Evolutionary conservation across 352 stramenopile genomes (phyloP).

Genomic region (Phytophthora pisi): DNA sequence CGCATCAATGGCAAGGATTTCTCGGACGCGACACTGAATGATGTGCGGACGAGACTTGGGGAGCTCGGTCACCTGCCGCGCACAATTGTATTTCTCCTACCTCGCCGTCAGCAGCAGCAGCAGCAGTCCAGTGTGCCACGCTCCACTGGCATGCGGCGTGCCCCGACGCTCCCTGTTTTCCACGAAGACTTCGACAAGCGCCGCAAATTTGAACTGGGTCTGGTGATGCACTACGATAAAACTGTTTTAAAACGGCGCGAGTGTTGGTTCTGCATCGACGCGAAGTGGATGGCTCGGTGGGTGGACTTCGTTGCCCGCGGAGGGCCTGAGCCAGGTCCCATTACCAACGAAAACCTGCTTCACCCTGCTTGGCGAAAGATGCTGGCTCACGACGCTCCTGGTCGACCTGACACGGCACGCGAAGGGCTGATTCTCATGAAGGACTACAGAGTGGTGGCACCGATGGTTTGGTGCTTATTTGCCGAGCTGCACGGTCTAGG

Average conservation of each 20-base stretch:
- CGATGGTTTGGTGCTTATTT: slow-evolving; percentile 80
- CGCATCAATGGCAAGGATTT: slow-evolving; percentile 75
- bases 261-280: slow-evolving; percentile 78
- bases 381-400: slow-evolving; percentile 35
- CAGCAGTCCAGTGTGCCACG: background rate
- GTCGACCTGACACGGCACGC: slow-evolving; percentile 49
- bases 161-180: slow-evolving; percentile 23
- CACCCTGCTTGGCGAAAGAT: slow-evolving; percentile 34
- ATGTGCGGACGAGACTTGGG: slow-evolving; percentile 47
- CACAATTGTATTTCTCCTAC: slow-evolving; percentile 58
- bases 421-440: slow-evolving; percentile 49
- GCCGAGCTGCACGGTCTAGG: slow-evolving; percentile 63
- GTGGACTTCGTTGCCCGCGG: slow-evolving; percentile 56
- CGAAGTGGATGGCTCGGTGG: slow-evolving; percentile 72
- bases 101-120: slow-evolving; percentile 18
- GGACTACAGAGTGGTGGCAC: slow-evolving; percentile 74
- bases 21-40: slow-evolving; percentile 42
- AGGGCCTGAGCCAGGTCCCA: slow-evolving; percentile 59
- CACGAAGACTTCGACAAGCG: slow-evolving; percentile 61
- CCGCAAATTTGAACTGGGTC: slow-evolving; percentile 63
- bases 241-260: slow-evolving; percentile 58
- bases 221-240: slow-evolving; percentile 72
- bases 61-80: slow-evolving; percentile 45
- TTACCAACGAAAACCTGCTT: slow-evolving; percentile 71
- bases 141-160: slow-evolving; percentile 11